Conservation (phyloP, 2,329 filamentous ascomycete genomes). For the Dendryphion nanum region DNA sequence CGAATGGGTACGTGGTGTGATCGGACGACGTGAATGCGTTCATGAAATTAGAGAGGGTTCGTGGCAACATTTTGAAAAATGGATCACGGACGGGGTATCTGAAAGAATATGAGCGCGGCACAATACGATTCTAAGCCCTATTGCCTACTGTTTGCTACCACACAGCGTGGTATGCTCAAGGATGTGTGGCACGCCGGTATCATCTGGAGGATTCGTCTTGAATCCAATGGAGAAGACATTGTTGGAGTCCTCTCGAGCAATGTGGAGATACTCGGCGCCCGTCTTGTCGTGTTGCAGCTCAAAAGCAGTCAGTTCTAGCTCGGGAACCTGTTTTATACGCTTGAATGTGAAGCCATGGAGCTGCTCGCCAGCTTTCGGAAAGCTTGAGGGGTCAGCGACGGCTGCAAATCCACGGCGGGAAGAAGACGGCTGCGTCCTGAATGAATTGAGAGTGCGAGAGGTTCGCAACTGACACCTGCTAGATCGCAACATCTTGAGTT, state of each 20-base stretch:
- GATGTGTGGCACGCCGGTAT: slow-evolving; percentile 94
- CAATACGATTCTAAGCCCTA: too few relatives aligned
- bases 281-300: slow-evolving; percentile 93
- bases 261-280: slow-evolving; percentile 91
- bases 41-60: slow-evolving; percentile 99
- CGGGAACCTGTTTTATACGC: slow-evolving; percentile 86
- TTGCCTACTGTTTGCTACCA: slow-evolving; percentile 83
- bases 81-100: slow-evolving; percentile 97
- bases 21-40: slow-evolving; percentile 97
- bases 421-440: slow-evolving; percentile 8
- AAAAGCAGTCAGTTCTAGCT: slow-evolving; percentile 87
- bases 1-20: slow-evolving; percentile 96
- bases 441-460: slow-evolving; percentile 11
- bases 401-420: slow-evolving; percentile 52
- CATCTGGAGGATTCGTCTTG: slow-evolving; percentile 97
- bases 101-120: slow-evolving; percentile 6
- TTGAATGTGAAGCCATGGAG: slow-evolving; percentile 92
- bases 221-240: slow-evolving; percentile 99
- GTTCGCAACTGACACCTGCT: slow-evolving; percentile 28
- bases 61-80: slow-evolving; percentile 99
- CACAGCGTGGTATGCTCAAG: slow-evolving; percentile 96
- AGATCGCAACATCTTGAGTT: slow-evolving; percentile 37
- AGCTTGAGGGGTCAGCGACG: slow-evolving; percentile 72
- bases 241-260: slow-evolving; percentile 92
- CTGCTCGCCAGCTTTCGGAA: slow-evolving; percentile 77